phyloP scores from a whole-genome alignment of 352 stramenopile genomes.

The Globisporangium viniferum region DNA sequence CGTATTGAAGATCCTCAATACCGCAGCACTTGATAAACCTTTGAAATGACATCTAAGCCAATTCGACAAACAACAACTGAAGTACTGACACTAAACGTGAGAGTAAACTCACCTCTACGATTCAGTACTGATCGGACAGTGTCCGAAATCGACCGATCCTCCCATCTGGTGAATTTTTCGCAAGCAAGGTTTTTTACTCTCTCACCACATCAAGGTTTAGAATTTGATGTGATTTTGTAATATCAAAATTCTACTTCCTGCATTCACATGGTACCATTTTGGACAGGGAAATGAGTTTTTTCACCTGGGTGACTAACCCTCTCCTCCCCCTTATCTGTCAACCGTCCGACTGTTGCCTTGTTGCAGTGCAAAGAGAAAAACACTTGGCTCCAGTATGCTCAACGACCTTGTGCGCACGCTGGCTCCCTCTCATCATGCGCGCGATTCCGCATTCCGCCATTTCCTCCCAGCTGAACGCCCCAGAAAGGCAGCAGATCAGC shows the following conservation, averaged over 20 bases:
- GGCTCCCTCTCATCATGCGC: neutral
- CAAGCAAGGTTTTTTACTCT: neutral
- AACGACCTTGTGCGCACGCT: neutral
- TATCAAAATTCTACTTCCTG: neutral
- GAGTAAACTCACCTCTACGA: neutral
- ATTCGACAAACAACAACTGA: too few species aligned
- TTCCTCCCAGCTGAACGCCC: slow-evolving; percentile 5
- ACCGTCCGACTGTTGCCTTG: neutral
- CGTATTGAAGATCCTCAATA: neutral
- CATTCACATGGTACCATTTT: neutral
- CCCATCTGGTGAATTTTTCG: neutral
- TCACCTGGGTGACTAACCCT: neutral
- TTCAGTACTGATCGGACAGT: neutral
- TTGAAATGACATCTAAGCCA: neutral
- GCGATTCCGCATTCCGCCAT: slow-evolving; percentile 1
- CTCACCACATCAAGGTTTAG: neutral
- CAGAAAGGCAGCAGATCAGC: neutral
- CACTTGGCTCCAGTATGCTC: slow-evolving; percentile 6
- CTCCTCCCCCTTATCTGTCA: neutral
- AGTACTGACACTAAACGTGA: too few species aligned
- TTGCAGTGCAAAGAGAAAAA: neutral
- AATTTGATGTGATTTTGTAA: neutral
- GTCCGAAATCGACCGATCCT: neutral
- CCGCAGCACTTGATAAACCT: neutral
- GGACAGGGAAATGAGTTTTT: neutral